Conservation (phyloP, 768 basidiomycete genomes). For the Gyrodon lividus region DNA sequence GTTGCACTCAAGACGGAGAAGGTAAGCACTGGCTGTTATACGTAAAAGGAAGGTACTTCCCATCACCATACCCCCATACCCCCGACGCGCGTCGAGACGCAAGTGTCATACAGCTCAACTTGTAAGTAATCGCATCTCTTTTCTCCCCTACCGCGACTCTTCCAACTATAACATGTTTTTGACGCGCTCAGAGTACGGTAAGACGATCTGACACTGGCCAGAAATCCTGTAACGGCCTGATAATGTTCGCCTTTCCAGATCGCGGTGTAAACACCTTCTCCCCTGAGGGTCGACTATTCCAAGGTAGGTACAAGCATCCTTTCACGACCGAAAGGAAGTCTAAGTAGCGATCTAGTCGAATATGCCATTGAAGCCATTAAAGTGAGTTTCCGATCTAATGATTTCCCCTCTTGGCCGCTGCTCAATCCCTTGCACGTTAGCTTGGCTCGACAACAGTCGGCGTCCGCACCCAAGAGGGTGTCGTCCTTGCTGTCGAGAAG, state of each 20-base stretch:
- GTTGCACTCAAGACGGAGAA: too few relatives aligned
- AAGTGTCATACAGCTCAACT: conserved; percentile 23
- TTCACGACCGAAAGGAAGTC: conserved; percentile 5
- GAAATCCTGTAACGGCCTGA: not conserved
- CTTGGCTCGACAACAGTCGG: conserved; percentile 98
- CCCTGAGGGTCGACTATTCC: conserved; percentile 96
- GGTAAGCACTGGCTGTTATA: not conserved
- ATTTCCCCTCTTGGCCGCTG: not conserved
- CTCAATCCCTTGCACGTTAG: conserved; percentile 39
- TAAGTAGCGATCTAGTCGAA: conserved; percentile 64
- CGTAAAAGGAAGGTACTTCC: conserved; percentile 31
- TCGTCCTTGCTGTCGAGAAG: conserved; percentile 96
- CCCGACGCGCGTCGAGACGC: conserved; percentile 37
- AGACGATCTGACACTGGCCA: not conserved
- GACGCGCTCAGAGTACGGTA: conserved; percentile 94
- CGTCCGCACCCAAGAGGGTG: conserved; percentile 85
- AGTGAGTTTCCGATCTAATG: conserved; percentile 39
- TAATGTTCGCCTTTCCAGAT: conserved; percentile 45
- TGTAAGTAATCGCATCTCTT: not conserved
- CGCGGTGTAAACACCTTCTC: conserved; percentile 99
- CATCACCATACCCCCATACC: conserved; percentile 29
- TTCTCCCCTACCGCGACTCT: conserved; percentile 5
- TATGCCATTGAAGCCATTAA: conserved; percentile 99
- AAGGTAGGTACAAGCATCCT: conserved; percentile 58
- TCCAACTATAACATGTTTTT: conserved; percentile 65